Evolutionary conservation across 2,329 filamentous ascomycete species (phyloP).

Genomic region (Nothophoma quercina): DNA sequence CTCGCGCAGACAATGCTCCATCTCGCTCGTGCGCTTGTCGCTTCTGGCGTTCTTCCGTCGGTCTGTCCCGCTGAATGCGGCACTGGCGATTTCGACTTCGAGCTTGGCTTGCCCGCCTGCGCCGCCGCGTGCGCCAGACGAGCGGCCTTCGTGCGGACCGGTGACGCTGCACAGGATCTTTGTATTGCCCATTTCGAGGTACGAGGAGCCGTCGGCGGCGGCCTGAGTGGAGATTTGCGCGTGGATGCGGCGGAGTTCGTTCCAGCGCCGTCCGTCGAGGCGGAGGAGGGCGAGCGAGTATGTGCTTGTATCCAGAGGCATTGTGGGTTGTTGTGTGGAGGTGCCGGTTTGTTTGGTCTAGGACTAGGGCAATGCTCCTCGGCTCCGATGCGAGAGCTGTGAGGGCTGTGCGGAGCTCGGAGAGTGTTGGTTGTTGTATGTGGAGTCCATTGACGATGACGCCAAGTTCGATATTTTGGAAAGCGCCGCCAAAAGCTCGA

Average conservation of each 20-base stretch:
- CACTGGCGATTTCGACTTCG: constrained; percentile 81
- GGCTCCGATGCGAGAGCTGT: too few species aligned
- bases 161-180: constrained; percentile 93
- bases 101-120: constrained; percentile 69
- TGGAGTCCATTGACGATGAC: constrained; percentile 12
- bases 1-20: constrained; percentile 78
- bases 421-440: neutral
- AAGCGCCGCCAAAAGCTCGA: constrained; percentile 21
- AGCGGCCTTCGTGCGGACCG: constrained; percentile 77
- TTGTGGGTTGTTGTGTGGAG: constrained; percentile 50
- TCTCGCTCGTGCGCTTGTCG: constrained; percentile 77
- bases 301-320: constrained; percentile 94
- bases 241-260: constrained; percentile 88
- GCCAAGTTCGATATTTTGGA: constrained; percentile 20
- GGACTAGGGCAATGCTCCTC: too few species aligned
- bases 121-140: constrained; percentile 56
- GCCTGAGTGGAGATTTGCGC: constrained; percentile 93
- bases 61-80: constrained; percentile 88
- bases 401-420: neutral
- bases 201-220: constrained; percentile 89
- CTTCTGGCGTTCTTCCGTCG: constrained; percentile 66
- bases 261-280: constrained; percentile 85
- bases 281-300: constrained; percentile 81
- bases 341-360: neutral
- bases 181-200: constrained; percentile 97